Evolutionary conservation across 768 basidiomycete species (phyloP).

Genomic region (Dictyophora rubrovolvata): DNA sequence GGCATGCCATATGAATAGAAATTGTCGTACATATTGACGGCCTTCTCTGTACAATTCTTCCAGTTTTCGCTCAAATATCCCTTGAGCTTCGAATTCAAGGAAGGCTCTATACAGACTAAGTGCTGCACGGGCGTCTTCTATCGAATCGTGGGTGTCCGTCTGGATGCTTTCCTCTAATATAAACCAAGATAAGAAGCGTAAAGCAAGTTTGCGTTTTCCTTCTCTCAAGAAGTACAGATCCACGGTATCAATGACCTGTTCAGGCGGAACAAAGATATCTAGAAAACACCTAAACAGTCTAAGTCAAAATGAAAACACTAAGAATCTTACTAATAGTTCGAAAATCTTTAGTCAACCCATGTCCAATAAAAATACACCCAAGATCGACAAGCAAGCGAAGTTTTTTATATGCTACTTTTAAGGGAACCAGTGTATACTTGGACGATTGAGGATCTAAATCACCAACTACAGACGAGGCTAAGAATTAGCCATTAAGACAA

Average conservation of each 20-base stretch:
- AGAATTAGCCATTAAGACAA: neutral
- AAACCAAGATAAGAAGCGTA: constrained; percentile 92
- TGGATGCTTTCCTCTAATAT: constrained; percentile 89
- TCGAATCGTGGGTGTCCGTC: constrained; percentile 93
- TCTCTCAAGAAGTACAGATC: constrained; percentile 83
- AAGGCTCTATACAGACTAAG: constrained; percentile 78
- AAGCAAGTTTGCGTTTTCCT: constrained; percentile 78
- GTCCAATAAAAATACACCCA: constrained; percentile 95
- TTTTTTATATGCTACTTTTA: constrained; percentile 99
- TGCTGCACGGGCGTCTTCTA: constrained; percentile 89
- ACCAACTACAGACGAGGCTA: constrained; percentile 47
- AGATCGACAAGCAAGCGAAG: constrained; percentile 84
- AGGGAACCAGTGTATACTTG: constrained; percentile 79
- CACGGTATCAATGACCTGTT: constrained; percentile 95
- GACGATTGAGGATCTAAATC: constrained; percentile 84
- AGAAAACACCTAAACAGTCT: neutral
- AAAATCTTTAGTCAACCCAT: constrained; percentile 95
- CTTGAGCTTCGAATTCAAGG: constrained; percentile 61
- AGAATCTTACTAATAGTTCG: constrained; percentile 85
- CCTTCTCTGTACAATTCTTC: constrained; percentile 79
- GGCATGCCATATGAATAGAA: constrained; percentile 6
- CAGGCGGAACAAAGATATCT: constrained; percentile 95
- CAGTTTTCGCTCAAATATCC: constrained; percentile 75
- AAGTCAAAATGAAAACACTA: no score
- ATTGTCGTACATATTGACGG: constrained; percentile 47